Percentiles rank a stretch among this genome's conserved stretches.
Evolutionary conservation across 495 filamentous ascomycete genomes (phyloP).

Genomic region (Parachaetomium inaequale): DNA sequence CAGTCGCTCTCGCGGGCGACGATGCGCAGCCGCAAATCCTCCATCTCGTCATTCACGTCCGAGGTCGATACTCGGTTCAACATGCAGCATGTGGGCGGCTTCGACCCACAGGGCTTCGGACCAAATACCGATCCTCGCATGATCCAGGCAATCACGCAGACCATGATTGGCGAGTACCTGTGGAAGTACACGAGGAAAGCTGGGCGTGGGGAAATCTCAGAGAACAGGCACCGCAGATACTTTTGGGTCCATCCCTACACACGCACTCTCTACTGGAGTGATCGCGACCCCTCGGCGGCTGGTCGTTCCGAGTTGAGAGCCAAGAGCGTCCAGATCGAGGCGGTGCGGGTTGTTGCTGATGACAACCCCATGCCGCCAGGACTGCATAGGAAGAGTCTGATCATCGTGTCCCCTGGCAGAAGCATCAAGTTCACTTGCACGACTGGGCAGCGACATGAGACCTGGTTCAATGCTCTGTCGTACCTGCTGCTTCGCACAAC

Average conservation of each 20-base stretch:
- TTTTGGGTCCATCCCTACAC: constrained; percentile 99
- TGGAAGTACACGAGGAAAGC: constrained; percentile 98
- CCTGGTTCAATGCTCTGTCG: constrained; percentile 96
- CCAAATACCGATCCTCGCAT: constrained; percentile 85
- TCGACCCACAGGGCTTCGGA: constrained; percentile 57
- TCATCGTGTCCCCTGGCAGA: constrained; percentile 85
- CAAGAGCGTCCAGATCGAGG: constrained; percentile 93
- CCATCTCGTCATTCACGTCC: constrained; percentile 90
- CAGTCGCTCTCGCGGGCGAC: constrained; percentile 41
- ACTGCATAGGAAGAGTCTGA: constrained; percentile 85
- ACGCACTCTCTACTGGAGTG: constrained; percentile 93
- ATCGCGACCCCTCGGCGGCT: constrained; percentile 75
- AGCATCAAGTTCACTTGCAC: constrained; percentile 89
- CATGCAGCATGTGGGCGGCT: constrained; percentile 55
- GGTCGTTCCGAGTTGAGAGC: constrained; percentile 76
- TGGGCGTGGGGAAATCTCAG: constrained; percentile 79
- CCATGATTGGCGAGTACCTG: constrained; percentile 97
- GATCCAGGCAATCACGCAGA: constrained; percentile 99
- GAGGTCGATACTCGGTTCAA: constrained; percentile 91
- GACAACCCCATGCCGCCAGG: constrained; percentile 95
- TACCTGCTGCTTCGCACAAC: constrained; percentile 80
- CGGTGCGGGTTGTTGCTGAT: constrained; percentile 88
- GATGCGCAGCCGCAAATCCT: constrained; percentile 62
- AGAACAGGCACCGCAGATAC: constrained; percentile 85
- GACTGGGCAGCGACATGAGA: constrained; percentile 91